Base-by-base conservation (phyloP, 2,329 filamentous ascomycete species). In the Ramularia collo-cygni region DNA sequence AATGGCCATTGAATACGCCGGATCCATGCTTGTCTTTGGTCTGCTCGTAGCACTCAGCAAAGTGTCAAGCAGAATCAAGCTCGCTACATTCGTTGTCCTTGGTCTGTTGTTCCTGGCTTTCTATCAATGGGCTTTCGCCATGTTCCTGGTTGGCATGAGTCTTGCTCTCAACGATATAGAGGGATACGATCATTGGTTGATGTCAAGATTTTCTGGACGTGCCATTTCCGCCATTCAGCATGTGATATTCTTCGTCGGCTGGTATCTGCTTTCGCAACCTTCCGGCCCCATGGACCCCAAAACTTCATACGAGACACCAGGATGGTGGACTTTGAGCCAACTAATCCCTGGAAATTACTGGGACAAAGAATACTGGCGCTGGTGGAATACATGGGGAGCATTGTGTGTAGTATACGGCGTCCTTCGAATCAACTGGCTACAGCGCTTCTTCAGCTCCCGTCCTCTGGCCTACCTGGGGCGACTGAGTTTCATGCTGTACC, bases 401-500 rank as follows among this genome's bases (percentile, higher is more conserved):
- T 60, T 74, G 17, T 42, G 76, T 2, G 71, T 77, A 43, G 67
- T 77, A 6, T 59, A 69, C 37, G 66, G 67, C 29, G 68, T 73
- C 17, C 65, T 68, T 14, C 66, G 70, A 37, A 69, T 67, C 3
- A 56, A 59, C 2, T 56, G 39, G 35, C 37, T 72, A 64, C 70
- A 72, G 50, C 57, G 61, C 13, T 59, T 76, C 37, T 76, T 78
- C 58, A 70, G 70, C 53, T 60, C 63, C 2, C 51, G 59, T 1
- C 47, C 65, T 15, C 64, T 75, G 2, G 74, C 76, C 53, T 80
- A 79, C 57, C 62, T 79, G 7, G 76, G 77, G 42, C 70, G 70
- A 52, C 71, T 80, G 47, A 77, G 74, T 37, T 81, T 76, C 54
- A 71, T 75, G 38, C 55, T 81, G 19, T 81, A 80, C 55, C 66